Conservation (phyloP, 2,329 filamentous ascomycete species). For the Botrytis galanthina region DNA sequence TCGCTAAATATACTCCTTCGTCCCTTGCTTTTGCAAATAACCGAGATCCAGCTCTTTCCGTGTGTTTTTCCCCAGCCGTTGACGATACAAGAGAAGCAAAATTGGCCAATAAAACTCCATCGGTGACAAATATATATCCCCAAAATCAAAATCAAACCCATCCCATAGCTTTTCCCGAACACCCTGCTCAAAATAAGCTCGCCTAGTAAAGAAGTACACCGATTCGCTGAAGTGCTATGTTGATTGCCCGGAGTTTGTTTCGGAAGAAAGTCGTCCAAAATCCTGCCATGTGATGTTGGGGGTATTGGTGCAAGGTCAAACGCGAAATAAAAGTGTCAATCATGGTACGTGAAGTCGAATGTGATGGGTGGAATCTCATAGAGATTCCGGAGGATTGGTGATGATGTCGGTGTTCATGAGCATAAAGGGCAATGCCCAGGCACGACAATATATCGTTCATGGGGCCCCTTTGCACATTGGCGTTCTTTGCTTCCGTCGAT, state of each 20-base stretch:
- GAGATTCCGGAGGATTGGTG: not conserved
- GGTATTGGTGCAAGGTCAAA: not conserved
- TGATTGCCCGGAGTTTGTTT: not conserved
- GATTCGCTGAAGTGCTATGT: not conserved
- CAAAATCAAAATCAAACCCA: not conserved
- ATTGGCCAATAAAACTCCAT: slow-evolving; percentile 1
- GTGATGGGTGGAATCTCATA: not conserved
- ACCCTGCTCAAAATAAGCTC: slow-evolving; percentile 4
- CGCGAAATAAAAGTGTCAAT: slow-evolving; percentile 1
- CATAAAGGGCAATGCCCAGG: slow-evolving; percentile 61
- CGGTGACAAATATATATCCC: not conserved
- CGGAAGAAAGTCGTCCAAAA: not conserved
- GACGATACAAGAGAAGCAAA: not conserved
- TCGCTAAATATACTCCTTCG: slow-evolving; percentile 8
- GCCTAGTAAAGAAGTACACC: not conserved
- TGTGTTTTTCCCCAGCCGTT: not conserved
- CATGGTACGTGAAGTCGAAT: not conserved
- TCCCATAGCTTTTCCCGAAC: slow-evolving; percentile 4
- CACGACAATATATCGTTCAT: slow-evolving; percentile 71
- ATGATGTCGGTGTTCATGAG: slow-evolving; percentile 18
- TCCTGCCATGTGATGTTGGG: not conserved
- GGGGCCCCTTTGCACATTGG: slow-evolving; percentile 61
- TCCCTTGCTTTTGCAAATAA: slow-evolving; percentile 3
- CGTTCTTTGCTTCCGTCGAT: slow-evolving; percentile 62
- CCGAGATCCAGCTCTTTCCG: slow-evolving; percentile 10